These are phyloP conservation scores for Mycena haematopus DNA, from an alignment of 768 basidiomycete genomes.

Conservation along the genomic window DNA sequence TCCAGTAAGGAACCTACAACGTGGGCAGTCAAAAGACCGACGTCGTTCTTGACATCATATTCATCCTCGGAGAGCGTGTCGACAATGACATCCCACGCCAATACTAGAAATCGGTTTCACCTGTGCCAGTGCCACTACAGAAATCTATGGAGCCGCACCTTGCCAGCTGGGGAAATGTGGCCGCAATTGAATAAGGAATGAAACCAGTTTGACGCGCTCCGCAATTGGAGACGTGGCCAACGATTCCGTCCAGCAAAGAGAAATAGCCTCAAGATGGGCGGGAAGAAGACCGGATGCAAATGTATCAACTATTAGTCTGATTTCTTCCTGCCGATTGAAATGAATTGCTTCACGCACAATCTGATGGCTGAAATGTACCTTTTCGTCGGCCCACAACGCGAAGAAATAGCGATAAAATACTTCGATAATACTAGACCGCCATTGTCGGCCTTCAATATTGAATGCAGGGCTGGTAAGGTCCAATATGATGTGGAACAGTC, in stretches of 20 bases:
- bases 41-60: constrained; percentile 46
- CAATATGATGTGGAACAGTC: constrained; percentile 68
- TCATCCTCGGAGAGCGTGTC: constrained; percentile 66
- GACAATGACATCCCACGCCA: constrained; percentile 69
- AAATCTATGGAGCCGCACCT: constrained; percentile 44
- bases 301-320: constrained; percentile 63
- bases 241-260: constrained; percentile 71
- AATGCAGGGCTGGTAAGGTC: constrained; percentile 72
- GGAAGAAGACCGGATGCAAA: constrained; percentile 67
- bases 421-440: constrained; percentile 65
- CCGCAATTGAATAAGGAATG: constrained; percentile 72
- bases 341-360: background rate
- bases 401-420: constrained; percentile 68
- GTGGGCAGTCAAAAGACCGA: constrained; percentile 48
- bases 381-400: constrained; percentile 66
- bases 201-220: constrained; percentile 63
- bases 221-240: constrained; percentile 59
- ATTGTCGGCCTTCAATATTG: constrained; percentile 67
- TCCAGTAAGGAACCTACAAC: constrained; percentile 40
- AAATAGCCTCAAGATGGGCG: constrained; percentile 68
- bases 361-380: constrained; percentile 42
- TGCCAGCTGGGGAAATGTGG: constrained; percentile 72
- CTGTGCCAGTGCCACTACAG: background rate
- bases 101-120: constrained; percentile 48
- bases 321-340: constrained; percentile 62